Evolutionary conservation across 805 yeast genomes (phyloP).

Genomic region (Danielia oregonensis): DNA sequence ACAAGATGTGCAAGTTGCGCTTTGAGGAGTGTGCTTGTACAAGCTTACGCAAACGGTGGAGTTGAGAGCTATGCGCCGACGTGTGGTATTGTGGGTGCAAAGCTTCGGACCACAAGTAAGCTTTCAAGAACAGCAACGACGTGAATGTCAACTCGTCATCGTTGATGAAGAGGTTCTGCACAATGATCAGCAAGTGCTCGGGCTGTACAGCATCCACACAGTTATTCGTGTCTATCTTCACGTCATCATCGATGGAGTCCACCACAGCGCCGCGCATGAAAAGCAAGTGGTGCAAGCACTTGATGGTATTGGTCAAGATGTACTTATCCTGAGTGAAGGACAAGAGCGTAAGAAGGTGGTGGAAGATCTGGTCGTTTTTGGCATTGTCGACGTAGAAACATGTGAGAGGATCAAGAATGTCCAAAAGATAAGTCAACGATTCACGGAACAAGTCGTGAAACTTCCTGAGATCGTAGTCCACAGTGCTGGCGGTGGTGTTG

Average conservation of each 20-base stretch:
- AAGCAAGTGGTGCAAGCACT: constrained; percentile 75
- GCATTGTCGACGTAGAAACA: constrained; percentile 77
- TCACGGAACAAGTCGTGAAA: constrained; percentile 47
- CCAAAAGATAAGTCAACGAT: constrained; percentile 62
- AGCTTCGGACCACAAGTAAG: constrained; percentile 65
- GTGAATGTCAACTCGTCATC: constrained; percentile 75
- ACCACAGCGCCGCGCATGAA: constrained; percentile 33
- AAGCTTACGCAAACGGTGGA: constrained; percentile 44
- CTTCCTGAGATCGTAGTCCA: constrained; percentile 15
- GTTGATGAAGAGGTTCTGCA: constrained; percentile 55
- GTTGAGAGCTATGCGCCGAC: constrained; percentile 30
- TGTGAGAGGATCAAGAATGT: constrained; percentile 78
- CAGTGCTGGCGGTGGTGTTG: constrained; percentile 9
- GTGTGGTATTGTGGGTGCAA: constrained; percentile 27
- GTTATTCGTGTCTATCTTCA: constrained; percentile 30
- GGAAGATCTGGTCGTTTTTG: constrained; percentile 65
- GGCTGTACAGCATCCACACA: constrained; percentile 38
- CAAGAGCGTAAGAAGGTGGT: constrained; percentile 50
- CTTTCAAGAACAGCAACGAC: constrained; percentile 77
- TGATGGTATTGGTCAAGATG: constrained; percentile 61
- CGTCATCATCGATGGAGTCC: constrained; percentile 7
- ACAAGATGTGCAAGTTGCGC: constrained; percentile 48
- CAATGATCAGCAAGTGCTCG: constrained; percentile 47
- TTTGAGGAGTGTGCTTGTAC: constrained; percentile 46
- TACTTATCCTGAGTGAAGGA: constrained; percentile 60